phyloP scores from a whole-genome alignment of 1,284 basidiomycete genomes.

The Gymnopus androsaceus region DNA sequence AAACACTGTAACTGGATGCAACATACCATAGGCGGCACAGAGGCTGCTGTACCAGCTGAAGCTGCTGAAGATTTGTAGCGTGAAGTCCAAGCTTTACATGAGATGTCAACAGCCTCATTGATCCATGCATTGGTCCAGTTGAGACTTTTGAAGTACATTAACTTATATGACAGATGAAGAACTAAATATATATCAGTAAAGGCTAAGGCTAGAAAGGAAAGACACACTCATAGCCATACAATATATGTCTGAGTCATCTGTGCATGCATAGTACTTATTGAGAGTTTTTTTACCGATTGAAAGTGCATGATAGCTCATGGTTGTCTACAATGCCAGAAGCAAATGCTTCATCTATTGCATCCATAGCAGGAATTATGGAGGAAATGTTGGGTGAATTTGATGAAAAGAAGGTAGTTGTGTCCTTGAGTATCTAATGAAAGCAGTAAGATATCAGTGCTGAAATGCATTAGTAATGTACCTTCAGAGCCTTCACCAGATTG shows the following conservation, averaged over 20 bases:
- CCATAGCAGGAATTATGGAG: constrained; percentile 14
- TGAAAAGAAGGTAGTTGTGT: constrained; percentile 16
- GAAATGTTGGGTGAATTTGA: constrained; percentile 8
- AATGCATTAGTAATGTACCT: neutral
- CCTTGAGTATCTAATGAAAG: constrained; percentile 12
- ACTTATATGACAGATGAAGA: constrained; percentile 1
- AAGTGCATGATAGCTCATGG: constrained; percentile 6
- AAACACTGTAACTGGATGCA: neutral
- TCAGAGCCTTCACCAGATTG: neutral
- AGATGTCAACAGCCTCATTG: neutral
- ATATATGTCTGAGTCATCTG: constrained; percentile 17
- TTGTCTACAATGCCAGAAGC: constrained; percentile 1
- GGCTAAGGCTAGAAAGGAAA: neutral
- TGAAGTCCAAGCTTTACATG: neutral
- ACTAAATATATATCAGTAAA: neutral
- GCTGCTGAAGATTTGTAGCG: neutral
- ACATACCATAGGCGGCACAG: neutral
- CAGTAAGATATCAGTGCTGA: neutral
- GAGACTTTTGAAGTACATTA: neutral
- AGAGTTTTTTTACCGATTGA: constrained; percentile 11
- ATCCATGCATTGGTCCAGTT: neutral
- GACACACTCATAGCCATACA: constrained; percentile 20
- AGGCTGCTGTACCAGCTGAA: neutral
- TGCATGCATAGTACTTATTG: constrained; percentile 18
- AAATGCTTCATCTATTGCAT: constrained; percentile 15